Conservation (phyloP, 78 protist genomes). For the slime mould (Dictyostelium discoideum) region DNA sequence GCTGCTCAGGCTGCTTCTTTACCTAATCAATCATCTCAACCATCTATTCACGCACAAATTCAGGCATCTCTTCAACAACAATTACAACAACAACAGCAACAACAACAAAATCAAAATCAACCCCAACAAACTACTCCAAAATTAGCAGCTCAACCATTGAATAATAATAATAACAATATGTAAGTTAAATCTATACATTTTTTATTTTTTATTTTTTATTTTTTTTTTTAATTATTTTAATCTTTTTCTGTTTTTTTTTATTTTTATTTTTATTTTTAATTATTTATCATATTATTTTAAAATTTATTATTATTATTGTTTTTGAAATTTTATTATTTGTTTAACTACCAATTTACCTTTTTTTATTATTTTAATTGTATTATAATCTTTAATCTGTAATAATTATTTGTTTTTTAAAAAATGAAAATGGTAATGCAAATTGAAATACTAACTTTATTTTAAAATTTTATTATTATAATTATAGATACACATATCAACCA, state of each 20-base stretch:
- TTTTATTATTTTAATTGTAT: neutral
- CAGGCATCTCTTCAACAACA: constrained; percentile 28
- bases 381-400: neutral
- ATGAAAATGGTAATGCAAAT: neutral
- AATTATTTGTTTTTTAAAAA: too few species aligned
- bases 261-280: too few species aligned
- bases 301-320: too few species aligned
- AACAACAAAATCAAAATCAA: too few species aligned
- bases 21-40: neutral
- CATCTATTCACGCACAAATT: constrained; percentile 46
- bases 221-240: too few species aligned
- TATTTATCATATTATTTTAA: too few species aligned
- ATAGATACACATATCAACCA: neutral
- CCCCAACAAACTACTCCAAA: neutral
- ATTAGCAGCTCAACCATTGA: neutral
- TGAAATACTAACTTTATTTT: neutral
- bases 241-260: too few species aligned
- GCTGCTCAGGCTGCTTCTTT: constrained; percentile 6
- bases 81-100: neutral
- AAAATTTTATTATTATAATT: too few species aligned
- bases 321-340: too few species aligned
- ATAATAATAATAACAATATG: neutral
- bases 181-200: neutral
- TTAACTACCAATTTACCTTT: neutral
- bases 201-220: too few species aligned